Percentiles rank a stretch among this genome's conserved stretches.
Evolutionary conservation across 2,329 filamentous ascomycete genomes (phyloP).

Genomic region (Fusarium domesticum): DNA sequence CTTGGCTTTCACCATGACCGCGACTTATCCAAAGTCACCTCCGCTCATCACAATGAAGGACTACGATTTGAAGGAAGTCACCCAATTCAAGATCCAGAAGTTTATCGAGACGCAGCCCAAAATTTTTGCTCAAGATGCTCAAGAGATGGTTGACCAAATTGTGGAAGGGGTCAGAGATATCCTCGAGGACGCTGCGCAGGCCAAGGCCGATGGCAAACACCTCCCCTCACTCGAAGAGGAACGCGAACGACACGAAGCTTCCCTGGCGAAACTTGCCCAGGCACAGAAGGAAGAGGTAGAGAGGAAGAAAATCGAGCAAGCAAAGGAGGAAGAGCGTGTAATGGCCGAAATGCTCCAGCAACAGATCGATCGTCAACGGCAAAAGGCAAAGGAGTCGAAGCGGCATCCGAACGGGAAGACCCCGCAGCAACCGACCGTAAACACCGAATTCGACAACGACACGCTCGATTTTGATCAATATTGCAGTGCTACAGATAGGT

Average conservation of each 20-base stretch:
- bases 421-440: constrained; percentile 28
- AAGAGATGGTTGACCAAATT: constrained; percentile 63
- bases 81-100: constrained; percentile 66
- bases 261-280: constrained; percentile 58
- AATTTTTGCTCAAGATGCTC: constrained; percentile 49
- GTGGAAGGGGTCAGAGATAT: constrained; percentile 69
- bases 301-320: constrained; percentile 53
- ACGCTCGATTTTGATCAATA: constrained; percentile 63
- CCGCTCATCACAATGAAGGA: constrained; percentile 70
- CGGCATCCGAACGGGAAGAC: constrained; percentile 44
- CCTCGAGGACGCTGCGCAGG: constrained; percentile 80
- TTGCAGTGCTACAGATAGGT: constrained; percentile 60
- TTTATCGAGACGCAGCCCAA: constrained; percentile 58
- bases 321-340: constrained; percentile 65
- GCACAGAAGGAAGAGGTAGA: constrained; percentile 54
- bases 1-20: constrained; percentile 77
- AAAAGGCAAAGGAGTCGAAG: constrained; percentile 61
- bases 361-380: constrained; percentile 65
- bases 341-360: constrained; percentile 70
- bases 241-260: constrained; percentile 76
- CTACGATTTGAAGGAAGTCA: constrained; percentile 65
- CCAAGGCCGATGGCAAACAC: constrained; percentile 70
- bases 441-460: constrained; percentile 30
- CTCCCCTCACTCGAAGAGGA: constrained; percentile 88
- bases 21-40: constrained; percentile 84